Conservation (phyloP, 441 rosid genomes). For the Isatis lusitanica region DNA sequence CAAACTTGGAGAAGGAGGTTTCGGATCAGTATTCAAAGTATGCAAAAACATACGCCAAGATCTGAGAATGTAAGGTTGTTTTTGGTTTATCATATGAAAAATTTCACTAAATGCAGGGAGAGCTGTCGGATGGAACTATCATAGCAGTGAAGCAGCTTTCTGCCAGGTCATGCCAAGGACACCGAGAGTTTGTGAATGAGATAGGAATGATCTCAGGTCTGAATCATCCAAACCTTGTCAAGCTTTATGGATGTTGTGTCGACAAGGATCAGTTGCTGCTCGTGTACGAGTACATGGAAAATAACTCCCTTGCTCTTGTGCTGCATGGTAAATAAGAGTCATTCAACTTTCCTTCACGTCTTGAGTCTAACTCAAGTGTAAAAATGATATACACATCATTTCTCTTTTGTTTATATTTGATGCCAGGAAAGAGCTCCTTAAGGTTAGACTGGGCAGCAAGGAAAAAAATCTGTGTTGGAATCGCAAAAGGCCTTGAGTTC, state of each 20-base stretch:
- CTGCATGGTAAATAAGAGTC: constrained; percentile 43
- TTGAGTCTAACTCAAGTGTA: background rate
- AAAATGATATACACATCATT: too few species aligned
- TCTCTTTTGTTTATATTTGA: background rate
- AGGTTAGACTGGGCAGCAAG: constrained; percentile 43
- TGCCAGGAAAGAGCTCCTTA: constrained; percentile 14
- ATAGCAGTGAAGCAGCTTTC: constrained; percentile 78
- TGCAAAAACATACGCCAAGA: background rate
- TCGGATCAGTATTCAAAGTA: constrained; percentile 85
- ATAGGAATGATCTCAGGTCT: constrained; percentile 72
- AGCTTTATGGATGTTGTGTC: constrained; percentile 60
- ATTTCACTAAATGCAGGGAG: constrained; percentile 51
- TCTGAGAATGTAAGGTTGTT: too few species aligned
- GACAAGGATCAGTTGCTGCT: constrained; percentile 53
- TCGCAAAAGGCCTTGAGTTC: constrained; percentile 50
- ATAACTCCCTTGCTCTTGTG: constrained; percentile 58
- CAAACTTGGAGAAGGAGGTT: constrained; percentile 37
- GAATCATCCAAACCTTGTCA: constrained; percentile 63
- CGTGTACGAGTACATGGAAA: constrained; percentile 66
- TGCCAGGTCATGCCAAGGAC: constrained; percentile 72
- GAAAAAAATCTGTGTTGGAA: constrained; percentile 41
- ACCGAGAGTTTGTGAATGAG: constrained; percentile 71
- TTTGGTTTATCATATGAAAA: background rate
- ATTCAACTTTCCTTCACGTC: background rate
- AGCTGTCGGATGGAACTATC: constrained; percentile 50